These are phyloP conservation scores for Candida ovalis DNA, from an alignment of 805 yeast genomes.

Conservation along the genomic window DNA sequence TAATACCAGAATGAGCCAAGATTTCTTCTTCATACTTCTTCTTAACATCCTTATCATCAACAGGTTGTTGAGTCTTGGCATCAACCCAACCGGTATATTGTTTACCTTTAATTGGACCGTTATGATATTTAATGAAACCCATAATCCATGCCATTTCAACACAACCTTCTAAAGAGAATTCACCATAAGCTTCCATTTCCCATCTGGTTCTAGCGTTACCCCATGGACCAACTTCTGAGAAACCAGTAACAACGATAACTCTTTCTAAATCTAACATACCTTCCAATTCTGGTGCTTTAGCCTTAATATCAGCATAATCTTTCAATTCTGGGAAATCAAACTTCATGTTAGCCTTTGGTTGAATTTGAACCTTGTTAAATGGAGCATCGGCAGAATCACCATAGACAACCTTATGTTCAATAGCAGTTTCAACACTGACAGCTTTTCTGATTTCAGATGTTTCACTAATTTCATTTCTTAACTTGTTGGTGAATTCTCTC, in stretches of 20 bases:
- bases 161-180: slow-evolving; percentile 95
- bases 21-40: slow-evolving; percentile 84
- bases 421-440: slow-evolving; percentile 87
- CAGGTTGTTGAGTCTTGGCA: slow-evolving; percentile 86
- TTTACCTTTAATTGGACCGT: slow-evolving; percentile 83
- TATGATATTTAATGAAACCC: slow-evolving; percentile 95
- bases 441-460: slow-evolving; percentile 93
- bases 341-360: slow-evolving; percentile 94
- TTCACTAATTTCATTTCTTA: slow-evolving; percentile 74
- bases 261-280: slow-evolving; percentile 90
- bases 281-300: slow-evolving; percentile 68
- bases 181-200: slow-evolving; percentile 98
- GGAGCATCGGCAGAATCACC: slow-evolving; percentile 89
- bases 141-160: slow-evolving; percentile 99
- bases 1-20: slow-evolving; percentile 91
- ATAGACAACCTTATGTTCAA: slow-evolving; percentile 79
- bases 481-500: slow-evolving; percentile 76
- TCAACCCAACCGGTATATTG: slow-evolving; percentile 98
- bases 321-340: slow-evolving; percentile 90
- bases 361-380: slow-evolving; percentile 68
- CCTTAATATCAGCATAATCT: slow-evolving; percentile 67
- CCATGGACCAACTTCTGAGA: slow-evolving; percentile 99
- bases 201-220: slow-evolving; percentile 98
- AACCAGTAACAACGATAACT: slow-evolving; percentile 95
- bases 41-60: slow-evolving; percentile 93